These are phyloP conservation scores for Ganoderma lucidum DNA, from an alignment of 1,284 basidiomycete species.

Conservation along the genomic window DNA sequence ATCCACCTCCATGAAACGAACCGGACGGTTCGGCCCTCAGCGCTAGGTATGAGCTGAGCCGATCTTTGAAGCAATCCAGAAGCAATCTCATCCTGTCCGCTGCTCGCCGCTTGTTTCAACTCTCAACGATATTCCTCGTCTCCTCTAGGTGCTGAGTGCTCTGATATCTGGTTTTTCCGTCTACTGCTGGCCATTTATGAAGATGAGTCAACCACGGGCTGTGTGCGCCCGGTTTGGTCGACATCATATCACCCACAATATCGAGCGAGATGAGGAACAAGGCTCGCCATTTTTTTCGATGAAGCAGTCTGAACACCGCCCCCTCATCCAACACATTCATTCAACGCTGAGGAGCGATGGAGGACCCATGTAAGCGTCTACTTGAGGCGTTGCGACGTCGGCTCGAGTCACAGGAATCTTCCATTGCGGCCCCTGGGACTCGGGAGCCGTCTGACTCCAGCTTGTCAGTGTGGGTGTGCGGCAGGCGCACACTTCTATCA, in stretches of 20 bases:
- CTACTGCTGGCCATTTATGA: not conserved
- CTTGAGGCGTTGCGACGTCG: not conserved
- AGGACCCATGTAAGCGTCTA: not conserved
- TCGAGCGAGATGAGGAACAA: not conserved
- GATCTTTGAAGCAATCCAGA: not conserved
- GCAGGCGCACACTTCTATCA: not conserved
- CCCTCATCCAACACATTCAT: slow-evolving; percentile 2
- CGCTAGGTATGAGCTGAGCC: not conserved
- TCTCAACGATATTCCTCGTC: not conserved
- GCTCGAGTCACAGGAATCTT: slow-evolving; percentile 19
- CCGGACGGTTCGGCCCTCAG: not conserved
- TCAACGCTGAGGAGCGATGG: slow-evolving; percentile 4
- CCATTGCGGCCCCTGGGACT: slow-evolving; percentile 10
- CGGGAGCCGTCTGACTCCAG: not conserved
- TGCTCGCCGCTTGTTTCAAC: not conserved
- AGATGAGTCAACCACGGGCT: not conserved
- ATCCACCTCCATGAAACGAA: not conserved
- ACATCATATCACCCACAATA: not conserved
- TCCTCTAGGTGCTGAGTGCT: not conserved
- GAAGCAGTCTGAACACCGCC: slow-evolving; percentile 1
- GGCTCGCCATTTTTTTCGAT: not conserved
- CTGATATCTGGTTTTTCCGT: not conserved
- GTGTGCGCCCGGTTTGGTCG: not conserved
- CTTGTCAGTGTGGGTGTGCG: not conserved
- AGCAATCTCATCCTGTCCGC: not conserved